A percentile compares a stretch with the other conserved stretches of the same genome.
phyloP scores from a whole-genome alignment of 495 filamentous ascomycete species.

The Extremus antarcticus region DNA sequence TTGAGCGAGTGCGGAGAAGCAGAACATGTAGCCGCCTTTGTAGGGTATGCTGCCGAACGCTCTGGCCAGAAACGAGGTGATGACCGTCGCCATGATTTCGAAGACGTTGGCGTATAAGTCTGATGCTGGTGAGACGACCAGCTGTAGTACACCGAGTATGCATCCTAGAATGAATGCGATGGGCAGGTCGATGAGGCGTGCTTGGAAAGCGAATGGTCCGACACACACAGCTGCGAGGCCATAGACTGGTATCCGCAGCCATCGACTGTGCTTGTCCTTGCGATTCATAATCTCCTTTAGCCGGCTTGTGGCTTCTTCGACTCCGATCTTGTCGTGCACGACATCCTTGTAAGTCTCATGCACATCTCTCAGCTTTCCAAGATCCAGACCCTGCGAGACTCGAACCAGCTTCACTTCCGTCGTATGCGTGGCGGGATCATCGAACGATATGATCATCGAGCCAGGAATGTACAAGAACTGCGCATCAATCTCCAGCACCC shows the following conservation, averaged over 20 bases:
- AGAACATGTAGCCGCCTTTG: constrained; percentile 56
- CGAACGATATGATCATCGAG: constrained; percentile 93
- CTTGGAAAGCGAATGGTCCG: constrained; percentile 85
- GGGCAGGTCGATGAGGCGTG: constrained; percentile 77
- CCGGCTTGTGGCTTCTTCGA: constrained; percentile 67
- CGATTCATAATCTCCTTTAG: constrained; percentile 55
- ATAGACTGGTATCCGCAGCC: constrained; percentile 71
- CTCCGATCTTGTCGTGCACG: constrained; percentile 74
- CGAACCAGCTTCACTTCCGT: constrained; percentile 86
- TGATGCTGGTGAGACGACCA: constrained; percentile 66
- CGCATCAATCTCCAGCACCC: constrained; percentile 78
- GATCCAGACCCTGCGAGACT: constrained; percentile 63
- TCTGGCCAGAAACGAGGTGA: constrained; percentile 82
- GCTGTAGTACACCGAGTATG: constrained; percentile 69
- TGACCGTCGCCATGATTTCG: constrained; percentile 74
- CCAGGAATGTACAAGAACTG: constrained; percentile 89
- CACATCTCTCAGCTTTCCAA: constrained; percentile 72
- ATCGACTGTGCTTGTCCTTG: constrained; percentile 52
- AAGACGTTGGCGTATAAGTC: constrained; percentile 82
- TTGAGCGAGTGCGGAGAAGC: constrained; percentile 87
- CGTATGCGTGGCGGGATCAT: constrained; percentile 79
- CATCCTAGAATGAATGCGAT: constrained; percentile 77
- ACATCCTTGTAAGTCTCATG: constrained; percentile 92
- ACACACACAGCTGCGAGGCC: constrained; percentile 69
- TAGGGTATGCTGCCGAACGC: constrained; percentile 69